A percentile compares a stretch with the other conserved stretches of the same genome.
These are phyloP conservation scores for Pythium brassicae DNA, from an alignment of 352 stramenopile genomes.

Conservation along the genomic window DNA sequence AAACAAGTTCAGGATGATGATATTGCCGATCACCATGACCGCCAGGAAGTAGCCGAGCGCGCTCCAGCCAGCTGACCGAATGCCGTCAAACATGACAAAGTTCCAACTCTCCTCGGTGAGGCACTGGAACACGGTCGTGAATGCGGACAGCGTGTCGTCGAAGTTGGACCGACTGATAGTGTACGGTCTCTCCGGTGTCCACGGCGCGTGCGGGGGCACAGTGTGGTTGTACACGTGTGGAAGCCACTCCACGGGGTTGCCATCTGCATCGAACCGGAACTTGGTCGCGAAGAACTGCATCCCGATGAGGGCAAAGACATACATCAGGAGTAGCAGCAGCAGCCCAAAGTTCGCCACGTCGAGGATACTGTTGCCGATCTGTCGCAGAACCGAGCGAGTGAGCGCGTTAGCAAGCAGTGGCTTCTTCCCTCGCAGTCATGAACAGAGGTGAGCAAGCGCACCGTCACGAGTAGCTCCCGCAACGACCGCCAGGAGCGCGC, in stretches of 20 bases:
- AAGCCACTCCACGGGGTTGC: slow-evolving; percentile 30
- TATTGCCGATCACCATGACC: slow-evolving; percentile 74
- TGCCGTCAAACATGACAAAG: slow-evolving; percentile 78
- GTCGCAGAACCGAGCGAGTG: no score
- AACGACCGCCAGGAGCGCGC: slow-evolving; percentile 87
- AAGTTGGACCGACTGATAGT: slow-evolving; percentile 50
- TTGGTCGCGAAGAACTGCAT: slow-evolving; percentile 85
- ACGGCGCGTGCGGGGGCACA: slow-evolving; percentile 33
- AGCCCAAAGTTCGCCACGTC: slow-evolving; percentile 87
- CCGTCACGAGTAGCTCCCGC: slow-evolving; percentile 74
- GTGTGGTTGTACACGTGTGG: slow-evolving; percentile 35
- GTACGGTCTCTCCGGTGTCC: slow-evolving; percentile 34
- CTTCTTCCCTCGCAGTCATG: no score
- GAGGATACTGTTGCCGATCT: slow-evolving; percentile 69
- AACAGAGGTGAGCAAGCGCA: slow-evolving; percentile 2
- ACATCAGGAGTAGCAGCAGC: slow-evolving; percentile 85
- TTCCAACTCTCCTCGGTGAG: slow-evolving; percentile 89
- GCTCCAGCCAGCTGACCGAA: slow-evolving; percentile 36
- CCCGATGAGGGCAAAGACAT: slow-evolving; percentile 80
- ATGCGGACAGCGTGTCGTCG: slow-evolving; percentile 45
- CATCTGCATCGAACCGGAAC: slow-evolving; percentile 63
- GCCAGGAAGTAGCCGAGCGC: slow-evolving; percentile 54
- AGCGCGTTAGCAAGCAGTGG: neutral
- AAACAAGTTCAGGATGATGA: slow-evolving; percentile 89
- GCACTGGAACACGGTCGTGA: slow-evolving; percentile 82